Evolutionary conservation across 768 basidiomycete genomes (phyloP).

Genomic region (Psilocybe subaeruginosa): DNA sequence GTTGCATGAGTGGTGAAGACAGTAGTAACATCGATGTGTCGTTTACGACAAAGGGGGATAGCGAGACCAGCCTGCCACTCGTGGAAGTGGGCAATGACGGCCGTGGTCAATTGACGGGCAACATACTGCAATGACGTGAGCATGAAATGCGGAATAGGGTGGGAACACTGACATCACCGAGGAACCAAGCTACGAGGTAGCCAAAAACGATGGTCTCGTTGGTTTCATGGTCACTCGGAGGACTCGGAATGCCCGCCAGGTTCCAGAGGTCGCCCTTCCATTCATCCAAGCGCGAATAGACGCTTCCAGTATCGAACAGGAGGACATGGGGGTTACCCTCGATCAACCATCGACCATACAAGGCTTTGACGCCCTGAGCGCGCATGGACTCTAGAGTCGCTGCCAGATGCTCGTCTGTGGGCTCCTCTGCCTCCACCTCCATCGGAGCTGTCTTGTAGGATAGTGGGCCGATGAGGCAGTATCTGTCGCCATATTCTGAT

Average conservation of each 20-base stretch:
- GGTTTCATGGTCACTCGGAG: slow-evolving; percentile 95
- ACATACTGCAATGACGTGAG: slow-evolving; percentile 60
- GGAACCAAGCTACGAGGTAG: slow-evolving; percentile 98
- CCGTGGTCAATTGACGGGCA: slow-evolving; percentile 75
- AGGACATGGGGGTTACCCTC: slow-evolving; percentile 95
- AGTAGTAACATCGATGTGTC: slow-evolving; percentile 97
- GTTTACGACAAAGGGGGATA: slow-evolving; percentile 92
- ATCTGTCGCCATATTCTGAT: slow-evolving; percentile 92
- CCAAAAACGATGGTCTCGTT: slow-evolving; percentile 98
- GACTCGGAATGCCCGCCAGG: slow-evolving; percentile 95
- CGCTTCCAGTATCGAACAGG: slow-evolving; percentile 92
- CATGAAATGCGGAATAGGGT: slow-evolving; percentile 2
- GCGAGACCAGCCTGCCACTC: slow-evolving; percentile 99
- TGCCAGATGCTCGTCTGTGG: slow-evolving; percentile 78
- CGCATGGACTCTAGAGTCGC: slow-evolving; percentile 82
- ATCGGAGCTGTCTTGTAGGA: slow-evolving; percentile 98
- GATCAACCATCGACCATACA: slow-evolving; percentile 98
- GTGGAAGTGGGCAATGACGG: slow-evolving; percentile 97
- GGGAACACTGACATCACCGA: slow-evolving; percentile 80
- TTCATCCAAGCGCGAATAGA: slow-evolving; percentile 88
- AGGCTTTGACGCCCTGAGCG: slow-evolving; percentile 86
- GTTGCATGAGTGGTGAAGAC: slow-evolving; percentile 99
- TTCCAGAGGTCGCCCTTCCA: slow-evolving; percentile 99
- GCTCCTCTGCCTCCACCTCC: slow-evolving; percentile 96
- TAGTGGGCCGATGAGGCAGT: slow-evolving; percentile 96